These are phyloP conservation scores for Solanum etuberosum DNA, from an alignment of 257 asterid species.

Conservation along the genomic window DNA sequence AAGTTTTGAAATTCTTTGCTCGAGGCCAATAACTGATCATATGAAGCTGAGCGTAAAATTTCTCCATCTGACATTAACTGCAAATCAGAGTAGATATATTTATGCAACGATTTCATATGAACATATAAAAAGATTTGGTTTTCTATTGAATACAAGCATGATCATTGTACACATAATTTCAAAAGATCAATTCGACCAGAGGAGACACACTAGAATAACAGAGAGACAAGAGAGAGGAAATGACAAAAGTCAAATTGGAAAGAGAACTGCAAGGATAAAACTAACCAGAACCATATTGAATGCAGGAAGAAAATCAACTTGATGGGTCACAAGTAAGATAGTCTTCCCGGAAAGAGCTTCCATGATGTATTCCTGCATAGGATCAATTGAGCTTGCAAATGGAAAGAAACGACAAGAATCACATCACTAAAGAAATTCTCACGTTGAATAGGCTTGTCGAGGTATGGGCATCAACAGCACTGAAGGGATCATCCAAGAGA, in stretches of 20 bases:
- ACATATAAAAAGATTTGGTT: conserved; percentile 18
- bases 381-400: background rate
- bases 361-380: conserved; percentile 60
- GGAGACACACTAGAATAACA: conserved; percentile 37
- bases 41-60: conserved; percentile 23
- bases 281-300: conserved; percentile 82
- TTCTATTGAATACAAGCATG: background rate
- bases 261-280: background rate
- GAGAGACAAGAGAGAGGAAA: background rate
- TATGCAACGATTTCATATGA: conserved; percentile 45
- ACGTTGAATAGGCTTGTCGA: conserved; percentile 82
- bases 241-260: background rate
- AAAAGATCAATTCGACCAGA: background rate
- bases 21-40: conserved; percentile 26
- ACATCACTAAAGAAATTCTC: conserved; percentile 4
- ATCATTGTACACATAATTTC: background rate
- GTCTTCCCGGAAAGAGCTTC: conserved; percentile 52
- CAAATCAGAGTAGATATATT: background rate
- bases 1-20: conserved; percentile 36
- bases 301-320: conserved; percentile 79
- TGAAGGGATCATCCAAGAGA: conserved; percentile 84
- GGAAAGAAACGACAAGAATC: background rate
- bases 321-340: conserved; percentile 72
- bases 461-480: conserved; percentile 95
- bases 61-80: conserved; percentile 46